Evolutionary conservation across 2,329 filamentous ascomycete genomes (phyloP).

Genomic region (Talaromyces sp.): DNA sequence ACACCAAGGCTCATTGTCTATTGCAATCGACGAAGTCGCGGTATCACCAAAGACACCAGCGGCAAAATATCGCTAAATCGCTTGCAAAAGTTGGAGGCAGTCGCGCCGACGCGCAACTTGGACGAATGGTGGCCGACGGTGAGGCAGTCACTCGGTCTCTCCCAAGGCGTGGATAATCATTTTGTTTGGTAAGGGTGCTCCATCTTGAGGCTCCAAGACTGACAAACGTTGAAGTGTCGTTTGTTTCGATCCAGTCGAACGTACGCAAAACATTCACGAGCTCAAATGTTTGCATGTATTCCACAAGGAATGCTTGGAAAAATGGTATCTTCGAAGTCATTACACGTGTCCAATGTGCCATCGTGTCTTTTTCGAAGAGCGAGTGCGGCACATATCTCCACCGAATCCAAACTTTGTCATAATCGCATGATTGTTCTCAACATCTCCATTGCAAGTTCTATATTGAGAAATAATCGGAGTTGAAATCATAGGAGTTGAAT

Average conservation of each 20-base stretch:
- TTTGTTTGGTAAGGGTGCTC: conserved; percentile 33
- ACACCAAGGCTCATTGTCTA: conserved; percentile 30
- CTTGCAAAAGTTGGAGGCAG: conserved; percentile 35
- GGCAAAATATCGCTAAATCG: conserved; percentile 29
- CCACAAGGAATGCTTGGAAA: conserved; percentile 39
- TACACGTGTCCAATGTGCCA: conserved; percentile 40
- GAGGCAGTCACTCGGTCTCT: conserved; percentile 31
- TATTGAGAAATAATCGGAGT: conserved; percentile 23
- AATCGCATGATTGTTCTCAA: conserved; percentile 28
- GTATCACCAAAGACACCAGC: conserved; percentile 21
- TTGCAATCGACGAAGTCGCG: conserved; percentile 31
- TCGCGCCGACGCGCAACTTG: conserved; percentile 35
- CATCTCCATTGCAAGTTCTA: neutral
- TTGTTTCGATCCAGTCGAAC: conserved; percentile 38
- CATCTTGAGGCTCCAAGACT: neutral
- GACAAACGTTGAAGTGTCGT: conserved; percentile 29
- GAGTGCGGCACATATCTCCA: conserved; percentile 20
- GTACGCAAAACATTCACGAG: conserved; percentile 36
- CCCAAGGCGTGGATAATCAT: conserved; percentile 33
- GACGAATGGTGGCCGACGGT: conserved; percentile 38
- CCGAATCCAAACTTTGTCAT: conserved; percentile 38
- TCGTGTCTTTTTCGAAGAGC: conserved; percentile 33
- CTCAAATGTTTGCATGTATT: conserved; percentile 40
- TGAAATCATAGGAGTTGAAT: conserved; percentile 31
- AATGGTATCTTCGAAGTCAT: conserved; percentile 39